phyloP scores from a whole-genome alignment of 1,284 basidiomycete species.

The Ceratobasidium theobromae region DNA sequence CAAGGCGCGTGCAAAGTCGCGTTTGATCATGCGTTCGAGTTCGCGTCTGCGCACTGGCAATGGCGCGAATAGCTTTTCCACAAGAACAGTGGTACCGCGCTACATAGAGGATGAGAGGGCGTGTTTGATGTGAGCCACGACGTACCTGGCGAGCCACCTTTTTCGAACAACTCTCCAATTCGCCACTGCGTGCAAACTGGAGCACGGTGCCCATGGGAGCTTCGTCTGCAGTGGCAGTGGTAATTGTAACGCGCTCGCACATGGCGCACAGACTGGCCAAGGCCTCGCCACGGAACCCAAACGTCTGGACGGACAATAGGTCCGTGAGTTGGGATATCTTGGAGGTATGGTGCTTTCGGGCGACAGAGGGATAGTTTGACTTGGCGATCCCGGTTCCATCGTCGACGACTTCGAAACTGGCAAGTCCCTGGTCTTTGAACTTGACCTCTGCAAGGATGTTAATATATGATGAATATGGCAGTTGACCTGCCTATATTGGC shows the following conservation, averaged over 20 bases:
- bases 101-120: slow-evolving; percentile 41
- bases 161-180: slow-evolving; percentile 51
- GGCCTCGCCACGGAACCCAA: slow-evolving; percentile 97
- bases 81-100: slow-evolving; percentile 83
- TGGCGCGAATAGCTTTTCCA: slow-evolving; percentile 75
- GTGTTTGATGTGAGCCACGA: too few species aligned
- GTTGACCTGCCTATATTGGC: slow-evolving; percentile 66
- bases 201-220: slow-evolving; percentile 79
- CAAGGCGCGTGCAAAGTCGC: slow-evolving; percentile 87
- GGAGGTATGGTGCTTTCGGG: slow-evolving; percentile 91
- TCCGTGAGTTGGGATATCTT: slow-evolving; percentile 82
- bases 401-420: slow-evolving; percentile 87
- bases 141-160: slow-evolving; percentile 75
- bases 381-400: slow-evolving; percentile 87
- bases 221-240: slow-evolving; percentile 69
- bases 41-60: slow-evolving; percentile 93
- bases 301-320: slow-evolving; percentile 75
- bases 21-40: slow-evolving; percentile 84
- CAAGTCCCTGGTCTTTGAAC: slow-evolving; percentile 86
- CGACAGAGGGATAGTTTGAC: slow-evolving; percentile 79
- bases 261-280: slow-evolving; percentile 90
- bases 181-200: slow-evolving; percentile 67
- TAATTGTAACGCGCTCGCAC: slow-evolving; percentile 66
- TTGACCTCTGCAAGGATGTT: slow-evolving; percentile 88
- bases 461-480: too few species aligned